Evolutionary conservation across 768 basidiomycete genomes (phyloP).

Genomic region (Grammothele lineata): DNA sequence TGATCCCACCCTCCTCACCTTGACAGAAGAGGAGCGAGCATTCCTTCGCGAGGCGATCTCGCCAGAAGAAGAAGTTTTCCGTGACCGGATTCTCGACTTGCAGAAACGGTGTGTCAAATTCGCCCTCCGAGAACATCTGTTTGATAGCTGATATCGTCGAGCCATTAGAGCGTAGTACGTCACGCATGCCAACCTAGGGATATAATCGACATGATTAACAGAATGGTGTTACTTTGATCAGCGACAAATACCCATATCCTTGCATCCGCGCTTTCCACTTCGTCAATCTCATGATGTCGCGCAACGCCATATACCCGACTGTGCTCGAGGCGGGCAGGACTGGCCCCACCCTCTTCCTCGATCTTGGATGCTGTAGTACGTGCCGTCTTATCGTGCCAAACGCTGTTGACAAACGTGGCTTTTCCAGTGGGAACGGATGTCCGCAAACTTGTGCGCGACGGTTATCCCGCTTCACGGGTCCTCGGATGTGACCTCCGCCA

Average conservation of each 20-base stretch:
- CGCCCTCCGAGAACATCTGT: too few relatives aligned
- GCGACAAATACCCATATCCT: slow-evolving; percentile 28
- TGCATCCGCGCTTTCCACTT: slow-evolving; percentile 31
- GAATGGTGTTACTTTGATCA: not conserved
- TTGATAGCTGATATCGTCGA: too few relatives aligned
- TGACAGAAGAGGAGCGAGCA: slow-evolving; percentile 14
- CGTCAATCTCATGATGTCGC: slow-evolving; percentile 26
- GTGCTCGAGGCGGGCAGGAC: slow-evolving; percentile 23
- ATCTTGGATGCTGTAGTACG: slow-evolving; percentile 33
- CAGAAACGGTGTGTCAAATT: slow-evolving; percentile 20
- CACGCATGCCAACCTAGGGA: not conserved
- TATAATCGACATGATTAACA: not conserved
- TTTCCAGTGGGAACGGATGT: slow-evolving; percentile 30
- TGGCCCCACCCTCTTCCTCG: slow-evolving; percentile 24
- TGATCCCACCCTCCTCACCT: slow-evolving; percentile 18
- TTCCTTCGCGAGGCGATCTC: slow-evolving; percentile 24
- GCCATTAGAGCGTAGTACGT: slow-evolving; percentile 26
- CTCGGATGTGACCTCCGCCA: slow-evolving; percentile 27
- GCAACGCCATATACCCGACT: slow-evolving; percentile 22
- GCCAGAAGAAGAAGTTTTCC: slow-evolving; percentile 21
- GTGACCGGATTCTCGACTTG: slow-evolving; percentile 21
- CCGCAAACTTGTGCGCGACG: slow-evolving; percentile 30
- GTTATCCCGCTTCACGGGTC: slow-evolving; percentile 26
- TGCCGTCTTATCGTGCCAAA: not conserved
- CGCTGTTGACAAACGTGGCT: not conserved